Evolutionary conservation across 345 rosid genomes (phyloP).

Genomic region (Salix dunnii): DNA sequence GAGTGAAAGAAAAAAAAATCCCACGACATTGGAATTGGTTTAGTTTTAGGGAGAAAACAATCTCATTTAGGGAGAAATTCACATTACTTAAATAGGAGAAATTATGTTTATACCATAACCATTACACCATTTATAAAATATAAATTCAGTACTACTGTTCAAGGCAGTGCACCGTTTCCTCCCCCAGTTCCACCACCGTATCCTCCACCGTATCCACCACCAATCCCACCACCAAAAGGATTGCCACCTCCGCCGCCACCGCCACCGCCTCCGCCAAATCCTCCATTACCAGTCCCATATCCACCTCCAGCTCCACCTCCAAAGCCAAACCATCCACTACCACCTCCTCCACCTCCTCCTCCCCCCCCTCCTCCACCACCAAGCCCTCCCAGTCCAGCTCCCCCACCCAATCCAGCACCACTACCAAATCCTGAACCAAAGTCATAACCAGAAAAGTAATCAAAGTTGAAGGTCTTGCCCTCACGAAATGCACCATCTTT

Average conservation of each 20-base stretch:
- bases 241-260: neutral
- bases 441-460: neutral
- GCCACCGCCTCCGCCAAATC: neutral
- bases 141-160: neutral
- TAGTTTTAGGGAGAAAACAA: neutral
- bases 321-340: conserved; percentile 2
- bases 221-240: neutral
- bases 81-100: neutral
- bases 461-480: conserved; percentile 21
- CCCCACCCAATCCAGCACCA: neutral
- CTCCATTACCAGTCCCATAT: neutral
- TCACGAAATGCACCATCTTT: conserved; percentile 12
- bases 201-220: neutral
- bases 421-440: neutral
- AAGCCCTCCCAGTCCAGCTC: conserved; percentile 4
- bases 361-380: neutral
- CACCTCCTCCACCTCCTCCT: conserved; percentile 15
- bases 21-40: neutral
- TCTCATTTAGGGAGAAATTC: neutral
- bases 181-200: conserved; percentile 16
- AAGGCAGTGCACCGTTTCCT: conserved; percentile 14
- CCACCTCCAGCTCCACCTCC: conserved; percentile 8
- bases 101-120: neutral
- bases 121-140: neutral
- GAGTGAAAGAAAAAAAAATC: neutral